Percentiles rank a stretch among this genome's conserved stretches.
phyloP scores from a whole-genome alignment of 1,284 basidiomycete genomes.

The Rhodofomes roseus region DNA sequence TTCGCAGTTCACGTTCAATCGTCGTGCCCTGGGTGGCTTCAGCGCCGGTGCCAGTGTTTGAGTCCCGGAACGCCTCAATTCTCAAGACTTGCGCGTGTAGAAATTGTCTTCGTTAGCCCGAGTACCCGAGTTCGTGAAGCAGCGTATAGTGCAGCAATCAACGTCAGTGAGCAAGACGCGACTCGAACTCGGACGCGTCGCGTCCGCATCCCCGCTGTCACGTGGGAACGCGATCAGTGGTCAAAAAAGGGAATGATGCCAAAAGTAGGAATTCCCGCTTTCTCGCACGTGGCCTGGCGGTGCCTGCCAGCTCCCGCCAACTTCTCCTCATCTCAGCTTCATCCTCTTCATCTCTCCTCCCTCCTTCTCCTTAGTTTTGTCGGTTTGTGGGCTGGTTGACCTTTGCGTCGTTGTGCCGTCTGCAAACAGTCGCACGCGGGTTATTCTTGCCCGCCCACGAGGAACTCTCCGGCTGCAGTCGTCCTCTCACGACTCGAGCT shows the following conservation, averaged over 20 bases:
- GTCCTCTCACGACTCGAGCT: background rate
- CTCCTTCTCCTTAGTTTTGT: background rate
- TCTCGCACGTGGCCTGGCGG: background rate
- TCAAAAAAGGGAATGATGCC: too few relatives aligned
- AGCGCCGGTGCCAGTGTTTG: too few relatives aligned
- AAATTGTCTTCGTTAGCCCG: too few relatives aligned
- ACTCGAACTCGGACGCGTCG: slow-evolving; percentile 20
- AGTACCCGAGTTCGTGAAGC: too few relatives aligned
- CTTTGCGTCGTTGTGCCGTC: background rate
- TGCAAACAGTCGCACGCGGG: background rate
- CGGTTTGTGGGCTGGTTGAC: background rate
- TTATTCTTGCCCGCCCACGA: background rate
- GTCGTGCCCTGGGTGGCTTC: background rate
- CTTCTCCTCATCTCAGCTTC: too few relatives aligned
- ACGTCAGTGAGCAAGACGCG: background rate
- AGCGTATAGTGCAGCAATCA: too few relatives aligned
- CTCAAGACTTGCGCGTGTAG: too few relatives aligned
- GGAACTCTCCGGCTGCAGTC: too few relatives aligned
- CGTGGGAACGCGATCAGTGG: background rate
- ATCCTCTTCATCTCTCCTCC: background rate
- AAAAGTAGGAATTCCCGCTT: background rate
- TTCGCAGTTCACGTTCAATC: background rate
- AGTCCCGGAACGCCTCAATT: too few relatives aligned
- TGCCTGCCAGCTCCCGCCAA: background rate
- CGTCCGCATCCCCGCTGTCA: slow-evolving; percentile 2